A percentile compares a stretch with the other conserved stretches of the same genome.
Evolutionary conservation across 768 basidiomycete species (phyloP).

Genomic region (Mycena crocata): DNA sequence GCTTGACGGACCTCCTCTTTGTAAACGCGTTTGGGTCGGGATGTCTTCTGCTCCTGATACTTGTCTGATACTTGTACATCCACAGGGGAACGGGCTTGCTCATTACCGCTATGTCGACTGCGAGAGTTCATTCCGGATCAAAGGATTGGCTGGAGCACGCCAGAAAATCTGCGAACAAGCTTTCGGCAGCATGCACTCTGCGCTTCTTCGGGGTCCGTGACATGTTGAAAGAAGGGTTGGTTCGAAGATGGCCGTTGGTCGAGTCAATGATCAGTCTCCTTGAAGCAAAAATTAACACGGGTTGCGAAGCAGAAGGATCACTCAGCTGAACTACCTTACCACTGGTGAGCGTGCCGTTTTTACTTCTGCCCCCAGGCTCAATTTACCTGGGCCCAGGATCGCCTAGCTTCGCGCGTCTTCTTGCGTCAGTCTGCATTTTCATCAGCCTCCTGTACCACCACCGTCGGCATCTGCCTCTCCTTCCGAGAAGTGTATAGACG

Average conservation of each 20-base stretch:
- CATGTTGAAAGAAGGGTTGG: not conserved
- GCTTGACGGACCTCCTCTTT: conserved; percentile 23
- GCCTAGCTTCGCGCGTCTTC: conserved; percentile 28
- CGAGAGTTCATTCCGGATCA: conserved; percentile 16
- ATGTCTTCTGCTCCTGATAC: conserved; percentile 3
- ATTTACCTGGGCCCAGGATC: conserved; percentile 14
- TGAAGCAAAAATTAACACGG: not conserved
- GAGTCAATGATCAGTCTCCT: no score
- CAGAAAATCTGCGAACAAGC: conserved; percentile 14
- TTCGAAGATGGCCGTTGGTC: not conserved
- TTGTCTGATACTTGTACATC: no score
- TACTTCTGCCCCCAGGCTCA: conserved; percentile 12
- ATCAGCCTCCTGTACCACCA: not conserved
- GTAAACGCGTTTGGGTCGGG: conserved; percentile 18
- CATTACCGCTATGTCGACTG: conserved; percentile 2
- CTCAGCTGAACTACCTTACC: no score
- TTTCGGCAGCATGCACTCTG: not conserved
- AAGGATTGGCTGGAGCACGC: not conserved
- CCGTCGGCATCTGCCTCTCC: not conserved
- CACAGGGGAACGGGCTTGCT: not conserved
- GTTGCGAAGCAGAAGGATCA: conserved; percentile 2
- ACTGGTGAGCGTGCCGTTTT: conserved; percentile 17
- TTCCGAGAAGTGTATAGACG: not conserved
- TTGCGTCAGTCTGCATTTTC: not conserved
- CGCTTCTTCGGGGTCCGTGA: conserved; percentile 3